Evolutionary conservation across 2,329 filamentous ascomycete genomes (phyloP).

Genomic region (Sporothrix sp.): DNA sequence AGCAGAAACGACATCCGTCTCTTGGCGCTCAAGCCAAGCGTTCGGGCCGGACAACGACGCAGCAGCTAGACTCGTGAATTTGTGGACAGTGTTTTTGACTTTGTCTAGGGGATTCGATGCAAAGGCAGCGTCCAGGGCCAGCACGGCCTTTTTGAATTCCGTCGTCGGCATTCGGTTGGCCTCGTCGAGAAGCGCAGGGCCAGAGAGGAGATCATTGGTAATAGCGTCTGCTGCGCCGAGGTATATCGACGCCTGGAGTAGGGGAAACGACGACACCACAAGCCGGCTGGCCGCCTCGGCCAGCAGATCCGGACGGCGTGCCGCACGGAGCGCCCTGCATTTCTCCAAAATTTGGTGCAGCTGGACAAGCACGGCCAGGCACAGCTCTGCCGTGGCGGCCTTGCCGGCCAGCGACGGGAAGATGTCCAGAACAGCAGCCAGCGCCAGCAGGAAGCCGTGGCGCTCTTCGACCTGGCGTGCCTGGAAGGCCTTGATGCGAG

Average conservation of each 20-base stretch:
- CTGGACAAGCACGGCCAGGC: neutral
- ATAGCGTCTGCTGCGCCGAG: neutral
- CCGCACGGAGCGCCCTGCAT: conserved; percentile 30
- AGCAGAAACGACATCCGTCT: conserved; percentile 39
- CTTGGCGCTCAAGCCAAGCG: conserved; percentile 39
- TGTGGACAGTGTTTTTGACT: neutral
- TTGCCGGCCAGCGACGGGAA: conserved; percentile 28
- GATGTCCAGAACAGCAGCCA: conserved; percentile 48
- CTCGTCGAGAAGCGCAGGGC: conserved; percentile 17
- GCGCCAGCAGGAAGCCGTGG: conserved; percentile 54
- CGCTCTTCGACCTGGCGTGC: conserved; percentile 56
- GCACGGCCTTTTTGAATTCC: conserved; percentile 1
- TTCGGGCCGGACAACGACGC: conserved; percentile 2
- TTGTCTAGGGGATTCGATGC: conserved; percentile 19
- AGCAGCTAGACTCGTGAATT: conserved; percentile 1
- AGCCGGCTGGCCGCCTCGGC: conserved; percentile 53
- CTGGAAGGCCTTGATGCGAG: conserved; percentile 37
- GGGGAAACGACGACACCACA: conserved; percentile 41
- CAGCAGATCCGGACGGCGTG: conserved; percentile 54
- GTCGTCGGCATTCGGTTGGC: neutral
- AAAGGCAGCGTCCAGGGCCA: neutral
- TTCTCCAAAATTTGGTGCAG: conserved; percentile 32
- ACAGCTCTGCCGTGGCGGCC: neutral
- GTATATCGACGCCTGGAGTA: conserved; percentile 32
- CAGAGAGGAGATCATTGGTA: conserved; percentile 21